These are phyloP conservation scores for Rhododendron ferrugineum DNA, from an alignment of 148 eudicot species.

Conservation along the genomic window DNA sequence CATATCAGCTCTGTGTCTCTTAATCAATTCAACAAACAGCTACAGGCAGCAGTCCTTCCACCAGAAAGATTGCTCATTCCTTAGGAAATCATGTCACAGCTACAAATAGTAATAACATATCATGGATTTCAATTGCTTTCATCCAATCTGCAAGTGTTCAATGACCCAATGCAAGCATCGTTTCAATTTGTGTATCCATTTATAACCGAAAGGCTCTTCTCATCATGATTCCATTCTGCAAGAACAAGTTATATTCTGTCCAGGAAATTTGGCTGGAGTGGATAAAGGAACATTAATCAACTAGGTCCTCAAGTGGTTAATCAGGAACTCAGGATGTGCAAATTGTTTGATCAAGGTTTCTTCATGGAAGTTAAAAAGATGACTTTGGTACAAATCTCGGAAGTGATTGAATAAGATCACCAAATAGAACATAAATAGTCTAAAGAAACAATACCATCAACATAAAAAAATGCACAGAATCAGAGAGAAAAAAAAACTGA, in stretches of 20 bases:
- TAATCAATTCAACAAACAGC: no score
- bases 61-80: no score
- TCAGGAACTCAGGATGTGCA: not conserved
- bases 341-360: not conserved
- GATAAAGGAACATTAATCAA: not conserved
- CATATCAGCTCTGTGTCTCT: no score
- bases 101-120: no score
- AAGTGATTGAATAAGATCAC: not conserved
- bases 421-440: not conserved
- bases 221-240: not conserved
- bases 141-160: not conserved
- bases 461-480: not conserved
- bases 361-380: not conserved
- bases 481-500: not conserved
- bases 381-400: not conserved
- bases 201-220: not conserved
- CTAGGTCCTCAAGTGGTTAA: not conserved
- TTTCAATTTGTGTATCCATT: not conserved
- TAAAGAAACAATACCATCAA: not conserved
- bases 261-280: not conserved
- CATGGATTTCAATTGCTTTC: not conserved
- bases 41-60: no score
- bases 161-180: not conserved
- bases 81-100: no score
- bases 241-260: not conserved